Evolutionary conservation across 2,329 filamentous ascomycete species (phyloP).

Genomic region (Diaporthe sp.): DNA sequence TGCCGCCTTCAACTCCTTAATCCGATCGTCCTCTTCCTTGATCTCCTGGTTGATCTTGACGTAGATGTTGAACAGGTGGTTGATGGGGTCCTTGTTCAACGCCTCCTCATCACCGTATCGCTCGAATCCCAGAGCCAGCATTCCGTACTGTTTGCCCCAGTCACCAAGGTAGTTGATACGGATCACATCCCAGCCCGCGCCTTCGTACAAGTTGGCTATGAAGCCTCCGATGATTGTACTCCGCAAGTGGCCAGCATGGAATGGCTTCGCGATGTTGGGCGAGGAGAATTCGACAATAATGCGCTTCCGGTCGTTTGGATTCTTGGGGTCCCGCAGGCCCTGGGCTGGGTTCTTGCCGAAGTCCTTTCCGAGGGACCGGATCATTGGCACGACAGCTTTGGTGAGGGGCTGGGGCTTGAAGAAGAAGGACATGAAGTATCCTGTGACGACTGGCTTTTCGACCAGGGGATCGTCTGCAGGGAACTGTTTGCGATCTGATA

Average conservation of each 20-base stretch:
- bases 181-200: conserved; percentile 79
- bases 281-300: conserved; percentile 86
- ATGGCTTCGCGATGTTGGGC: conserved; percentile 89
- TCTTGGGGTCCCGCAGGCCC: conserved; percentile 72
- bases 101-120: conserved; percentile 81
- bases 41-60: conserved; percentile 81
- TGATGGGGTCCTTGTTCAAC: conserved; percentile 80
- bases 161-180: conserved; percentile 85
- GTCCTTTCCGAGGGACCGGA: conserved; percentile 70
- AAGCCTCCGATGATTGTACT: conserved; percentile 86
- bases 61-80: conserved; percentile 86
- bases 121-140: conserved; percentile 81
- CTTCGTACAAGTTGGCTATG: conserved; percentile 78
- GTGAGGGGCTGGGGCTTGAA: conserved; percentile 79
- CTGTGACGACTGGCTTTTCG: conserved; percentile 75
- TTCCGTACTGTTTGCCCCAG: conserved; percentile 84
- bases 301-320: conserved; percentile 74
- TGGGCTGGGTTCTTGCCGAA: conserved; percentile 76
- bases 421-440: conserved; percentile 83
- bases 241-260: conserved; percentile 83
- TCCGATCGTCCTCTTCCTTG: conserved; percentile 74
- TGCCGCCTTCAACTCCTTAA: conserved; percentile 68
- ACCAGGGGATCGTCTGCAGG: conserved; percentile 79
- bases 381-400: conserved; percentile 76
- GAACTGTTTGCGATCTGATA: conserved; percentile 63